Conservation (phyloP, 2,329 filamentous ascomycete species). For the Diplodia seriata region DNA sequence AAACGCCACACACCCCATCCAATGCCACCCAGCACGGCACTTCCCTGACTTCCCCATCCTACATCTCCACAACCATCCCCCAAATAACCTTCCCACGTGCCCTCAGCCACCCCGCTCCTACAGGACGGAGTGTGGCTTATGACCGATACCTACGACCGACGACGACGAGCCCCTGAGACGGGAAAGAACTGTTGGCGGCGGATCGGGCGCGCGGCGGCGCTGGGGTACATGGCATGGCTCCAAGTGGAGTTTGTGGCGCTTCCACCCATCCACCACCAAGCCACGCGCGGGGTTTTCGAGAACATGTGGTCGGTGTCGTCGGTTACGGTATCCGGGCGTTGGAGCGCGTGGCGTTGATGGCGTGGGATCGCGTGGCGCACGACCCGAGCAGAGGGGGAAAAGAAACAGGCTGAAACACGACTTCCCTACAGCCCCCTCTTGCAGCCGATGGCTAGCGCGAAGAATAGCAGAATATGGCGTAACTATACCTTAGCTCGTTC, state of each 20-base stretch:
- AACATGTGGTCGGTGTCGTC: background rate
- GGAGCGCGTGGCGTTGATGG: background rate
- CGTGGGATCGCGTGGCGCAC: no score
- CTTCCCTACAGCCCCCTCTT: no score
- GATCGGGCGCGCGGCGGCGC: no score
- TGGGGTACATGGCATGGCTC: no score
- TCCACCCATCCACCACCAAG: background rate
- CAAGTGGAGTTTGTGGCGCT: no score
- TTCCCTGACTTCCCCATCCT: background rate
- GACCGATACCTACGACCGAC: background rate
- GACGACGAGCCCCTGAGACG: background rate
- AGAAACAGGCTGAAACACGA: background rate
- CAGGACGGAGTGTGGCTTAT: background rate
- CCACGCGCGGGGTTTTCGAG: background rate
- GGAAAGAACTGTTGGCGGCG: background rate
- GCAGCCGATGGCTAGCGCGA: no score
- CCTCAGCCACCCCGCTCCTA: background rate
- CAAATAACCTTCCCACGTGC: background rate
- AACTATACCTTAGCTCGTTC: no score
- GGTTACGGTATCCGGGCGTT: background rate
- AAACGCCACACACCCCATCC: background rate
- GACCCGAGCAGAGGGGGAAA: no score
- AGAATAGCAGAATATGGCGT: no score
- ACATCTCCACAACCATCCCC: background rate
- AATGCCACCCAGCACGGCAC: background rate